Evolutionary conservation across 2,329 filamentous ascomycete genomes (phyloP), one percentile per base, ranked within the genome.

Genomic region (Anthostomella pinea): DNA sequence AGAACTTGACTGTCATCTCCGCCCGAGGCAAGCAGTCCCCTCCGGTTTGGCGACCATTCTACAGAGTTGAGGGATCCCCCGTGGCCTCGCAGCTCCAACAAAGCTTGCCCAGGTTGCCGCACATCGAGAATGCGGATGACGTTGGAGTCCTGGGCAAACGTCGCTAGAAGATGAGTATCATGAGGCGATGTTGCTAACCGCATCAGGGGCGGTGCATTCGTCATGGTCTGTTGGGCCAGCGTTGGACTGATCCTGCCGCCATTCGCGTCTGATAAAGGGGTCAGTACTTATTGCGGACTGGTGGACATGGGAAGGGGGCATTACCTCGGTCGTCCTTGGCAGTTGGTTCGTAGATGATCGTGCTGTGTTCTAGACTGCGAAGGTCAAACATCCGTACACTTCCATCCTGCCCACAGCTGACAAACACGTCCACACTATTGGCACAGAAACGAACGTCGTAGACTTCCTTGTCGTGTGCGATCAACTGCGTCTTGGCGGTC

Each of bases 321-420:
- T 48, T 69, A 88, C 85, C 76, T 70, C 79, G 68, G 28, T 83
- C 79, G 44, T 84, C 82, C 66, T 96, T 96, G 50, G 89, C 85
- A 0, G 87, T 91, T 4, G 93, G 93, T 64, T 98, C 93, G 62
- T 98, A 98, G 48, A 98, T 98, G 61, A 98, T 98, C 33, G 93
- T 98, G 49, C 90, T 96, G 63, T 98, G 93, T 61, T 98, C 93
- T 35, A 98, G 69, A 62, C 91, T 97, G 57, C 93, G 81, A 43
- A 98, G 72, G 64, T 98, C 93, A 65, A 98, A 98, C 93, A 98
- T 98, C 53, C 93, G 81, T 17, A 98, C 93, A 62, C 91, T 97
- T 24, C 93, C 93, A 60, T 98, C 93, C 38, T 95, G 91, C 33
- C 93, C 93, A 62, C 93, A 98, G 62, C 88, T 95, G 20, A 97